phyloP scores from a whole-genome alignment of 768 basidiomycete genomes.

The Rossbeevera mucosa region DNA sequence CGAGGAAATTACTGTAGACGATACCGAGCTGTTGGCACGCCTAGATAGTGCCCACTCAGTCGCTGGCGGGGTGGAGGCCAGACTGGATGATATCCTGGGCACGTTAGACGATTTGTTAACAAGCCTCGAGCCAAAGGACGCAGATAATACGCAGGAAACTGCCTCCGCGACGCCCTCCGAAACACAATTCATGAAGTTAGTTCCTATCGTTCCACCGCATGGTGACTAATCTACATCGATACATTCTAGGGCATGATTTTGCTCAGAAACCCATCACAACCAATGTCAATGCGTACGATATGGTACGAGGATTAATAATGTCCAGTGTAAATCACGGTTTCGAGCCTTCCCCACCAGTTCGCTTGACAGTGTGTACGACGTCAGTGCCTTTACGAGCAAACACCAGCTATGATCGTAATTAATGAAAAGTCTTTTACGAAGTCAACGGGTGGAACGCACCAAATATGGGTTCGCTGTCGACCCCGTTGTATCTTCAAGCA shows the following conservation, averaged over 20 bases:
- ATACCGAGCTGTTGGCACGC: slow-evolving; percentile 48
- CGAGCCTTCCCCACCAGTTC: slow-evolving; percentile 39
- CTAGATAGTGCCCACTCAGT: slow-evolving; percentile 56
- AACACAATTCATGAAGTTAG: slow-evolving; percentile 15
- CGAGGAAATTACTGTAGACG: slow-evolving; percentile 29
- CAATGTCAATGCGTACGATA: slow-evolving; percentile 9
- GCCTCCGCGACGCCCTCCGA: not conserved
- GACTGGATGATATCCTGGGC: slow-evolving; percentile 56
- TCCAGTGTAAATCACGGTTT: slow-evolving; percentile 28
- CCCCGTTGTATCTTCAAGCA: slow-evolving; percentile 86
- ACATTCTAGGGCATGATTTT: slow-evolving; percentile 15
- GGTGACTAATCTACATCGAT: not conserved
- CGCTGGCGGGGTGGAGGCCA: slow-evolving; percentile 57
- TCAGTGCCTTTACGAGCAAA: slow-evolving; percentile 77
- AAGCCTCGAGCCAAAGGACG: slow-evolving; percentile 33
- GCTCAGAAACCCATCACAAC: slow-evolving; percentile 4
- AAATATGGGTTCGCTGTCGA: slow-evolving; percentile 88
- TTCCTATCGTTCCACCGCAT: not conserved
- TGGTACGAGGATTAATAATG: slow-evolving; percentile 18
- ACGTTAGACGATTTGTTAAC: slow-evolving; percentile 54
- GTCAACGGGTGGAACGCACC: slow-evolving; percentile 41
- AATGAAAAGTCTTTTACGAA: not conserved
- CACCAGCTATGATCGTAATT: slow-evolving; percentile 53
- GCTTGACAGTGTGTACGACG: slow-evolving; percentile 77
- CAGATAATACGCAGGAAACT: not conserved